Conservation (phyloP, 2,329 filamentous ascomycete genomes). For the Claviceps maximensis region DNA sequence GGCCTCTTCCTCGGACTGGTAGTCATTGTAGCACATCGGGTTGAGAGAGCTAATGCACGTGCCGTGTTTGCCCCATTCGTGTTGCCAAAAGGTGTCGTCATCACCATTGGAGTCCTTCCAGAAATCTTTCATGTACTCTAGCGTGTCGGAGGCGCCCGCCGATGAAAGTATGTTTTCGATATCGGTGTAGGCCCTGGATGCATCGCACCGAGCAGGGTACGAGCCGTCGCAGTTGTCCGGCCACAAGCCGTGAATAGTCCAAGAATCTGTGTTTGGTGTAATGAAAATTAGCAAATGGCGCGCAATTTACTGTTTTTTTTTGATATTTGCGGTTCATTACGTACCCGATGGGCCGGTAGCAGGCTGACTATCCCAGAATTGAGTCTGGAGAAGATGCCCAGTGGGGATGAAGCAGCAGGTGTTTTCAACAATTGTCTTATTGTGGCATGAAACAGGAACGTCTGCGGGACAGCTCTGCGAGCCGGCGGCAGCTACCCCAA, state of each 20-base stretch:
- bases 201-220: conserved; percentile 54
- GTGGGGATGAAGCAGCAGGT: conserved; percentile 62
- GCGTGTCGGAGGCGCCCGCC: conserved; percentile 35
- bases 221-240: conserved; percentile 57
- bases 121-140: conserved; percentile 55
- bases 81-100: conserved; percentile 55
- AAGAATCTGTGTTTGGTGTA: conserved; percentile 38
- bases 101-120: conserved; percentile 58
- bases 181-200: conserved; percentile 46
- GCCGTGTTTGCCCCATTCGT: conserved; percentile 66
- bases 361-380: conserved; percentile 63
- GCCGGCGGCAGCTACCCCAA: conserved; percentile 1
- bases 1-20: conserved; percentile 48
- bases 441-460: conserved; percentile 48
- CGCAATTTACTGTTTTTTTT: too few species aligned
- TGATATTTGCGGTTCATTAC: not conserved
- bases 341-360: conserved; percentile 42
- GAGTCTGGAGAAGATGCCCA: conserved; percentile 58
- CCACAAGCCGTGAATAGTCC: conserved; percentile 61
- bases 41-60: conserved; percentile 56
- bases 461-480: conserved; percentile 15
- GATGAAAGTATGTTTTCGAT: conserved; percentile 49
- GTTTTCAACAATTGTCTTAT: conserved; percentile 43
- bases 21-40: conserved; percentile 50
- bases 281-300: not conserved